Evolutionary conservation across 2,329 filamentous ascomycete species (phyloP).

Genomic region (Monosporascus cannonballus): DNA sequence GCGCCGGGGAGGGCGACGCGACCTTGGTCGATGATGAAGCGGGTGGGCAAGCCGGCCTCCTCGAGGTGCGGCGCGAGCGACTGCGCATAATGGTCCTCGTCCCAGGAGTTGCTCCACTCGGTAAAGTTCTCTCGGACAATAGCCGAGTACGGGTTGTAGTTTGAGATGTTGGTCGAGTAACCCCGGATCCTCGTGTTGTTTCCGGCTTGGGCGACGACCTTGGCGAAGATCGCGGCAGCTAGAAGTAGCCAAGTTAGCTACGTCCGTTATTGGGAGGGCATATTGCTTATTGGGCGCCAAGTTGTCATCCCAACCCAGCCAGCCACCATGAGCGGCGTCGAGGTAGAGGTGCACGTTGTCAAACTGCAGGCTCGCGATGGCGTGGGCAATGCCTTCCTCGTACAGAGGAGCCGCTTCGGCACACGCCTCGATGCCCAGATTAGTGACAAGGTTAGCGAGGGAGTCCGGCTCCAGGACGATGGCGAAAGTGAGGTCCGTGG

Average conservation of each 20-base stretch:
- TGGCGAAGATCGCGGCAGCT: conserved; percentile 40
- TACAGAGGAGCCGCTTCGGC: conserved; percentile 41
- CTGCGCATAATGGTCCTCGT: conserved; percentile 50
- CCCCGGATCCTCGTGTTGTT: conserved; percentile 45
- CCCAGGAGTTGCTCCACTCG: conserved; percentile 41
- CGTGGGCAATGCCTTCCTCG: conserved; percentile 43
- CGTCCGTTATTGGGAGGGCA: neutral
- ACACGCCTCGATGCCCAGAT: conserved; percentile 45
- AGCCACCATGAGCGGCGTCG: conserved; percentile 52
- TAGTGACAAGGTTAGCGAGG: conserved; percentile 54
- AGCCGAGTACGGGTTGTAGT: conserved; percentile 47
- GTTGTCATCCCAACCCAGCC: conserved; percentile 53
- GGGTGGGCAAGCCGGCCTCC: conserved; percentile 35
- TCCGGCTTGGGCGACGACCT: conserved; percentile 44
- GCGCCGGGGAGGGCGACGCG: conserved; percentile 43
- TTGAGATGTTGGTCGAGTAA: conserved; percentile 52
- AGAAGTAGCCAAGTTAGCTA: neutral
- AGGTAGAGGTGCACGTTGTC: conserved; percentile 53
- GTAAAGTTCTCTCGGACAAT: conserved; percentile 33
- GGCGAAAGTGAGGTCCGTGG: conserved; percentile 36
- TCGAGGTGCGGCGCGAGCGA: conserved; percentile 61
- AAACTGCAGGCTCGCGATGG: conserved; percentile 44
- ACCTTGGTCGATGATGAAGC: conserved; percentile 26
- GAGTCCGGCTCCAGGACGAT: conserved; percentile 51
- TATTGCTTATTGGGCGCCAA: conserved; percentile 27